Percentiles rank a stretch among this genome's conserved stretches.
phyloP scores from a whole-genome alignment of 116 monocot genomes.

The Papilionanthe hybrid region DNA sequence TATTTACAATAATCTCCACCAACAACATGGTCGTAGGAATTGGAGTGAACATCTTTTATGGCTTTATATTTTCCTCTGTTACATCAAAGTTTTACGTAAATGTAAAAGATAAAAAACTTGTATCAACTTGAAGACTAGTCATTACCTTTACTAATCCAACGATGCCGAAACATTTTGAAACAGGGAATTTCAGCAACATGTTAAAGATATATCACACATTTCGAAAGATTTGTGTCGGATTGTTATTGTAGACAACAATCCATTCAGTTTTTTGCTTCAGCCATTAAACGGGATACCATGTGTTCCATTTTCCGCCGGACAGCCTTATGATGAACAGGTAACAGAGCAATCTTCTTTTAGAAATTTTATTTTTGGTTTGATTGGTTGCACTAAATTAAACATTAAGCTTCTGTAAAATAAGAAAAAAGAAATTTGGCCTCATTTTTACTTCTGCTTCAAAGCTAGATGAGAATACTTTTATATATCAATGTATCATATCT shows the following conservation, averaged over 20 bases:
- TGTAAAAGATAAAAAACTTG: no score
- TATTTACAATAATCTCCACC: background rate
- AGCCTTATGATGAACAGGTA: slow-evolving; percentile 88
- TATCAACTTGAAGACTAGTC: no score
- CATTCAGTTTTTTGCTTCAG: slow-evolving; percentile 93
- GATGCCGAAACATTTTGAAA: background rate
- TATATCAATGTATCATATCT: background rate
- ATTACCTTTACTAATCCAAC: no score
- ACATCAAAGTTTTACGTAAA: no score
- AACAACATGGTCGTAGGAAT: background rate
- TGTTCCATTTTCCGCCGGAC: slow-evolving; percentile 84
- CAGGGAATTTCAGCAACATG: slow-evolving; percentile 89
- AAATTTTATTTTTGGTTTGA: background rate
- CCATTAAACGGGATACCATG: slow-evolving; percentile 96
- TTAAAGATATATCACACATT: slow-evolving; percentile 86
- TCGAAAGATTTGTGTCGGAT: slow-evolving; percentile 57
- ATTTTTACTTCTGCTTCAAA: background rate
- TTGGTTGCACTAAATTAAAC: background rate
- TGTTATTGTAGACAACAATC: slow-evolving; percentile 95
- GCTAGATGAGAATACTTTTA: background rate
- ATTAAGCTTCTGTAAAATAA: background rate
- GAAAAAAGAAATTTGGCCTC: background rate
- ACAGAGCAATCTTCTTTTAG: background rate
- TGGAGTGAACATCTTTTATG: no score
- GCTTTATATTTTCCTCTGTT: no score